phyloP scores from a whole-genome alignment of 305 asterid genomes.

The Fraxinus greggii region DNA sequence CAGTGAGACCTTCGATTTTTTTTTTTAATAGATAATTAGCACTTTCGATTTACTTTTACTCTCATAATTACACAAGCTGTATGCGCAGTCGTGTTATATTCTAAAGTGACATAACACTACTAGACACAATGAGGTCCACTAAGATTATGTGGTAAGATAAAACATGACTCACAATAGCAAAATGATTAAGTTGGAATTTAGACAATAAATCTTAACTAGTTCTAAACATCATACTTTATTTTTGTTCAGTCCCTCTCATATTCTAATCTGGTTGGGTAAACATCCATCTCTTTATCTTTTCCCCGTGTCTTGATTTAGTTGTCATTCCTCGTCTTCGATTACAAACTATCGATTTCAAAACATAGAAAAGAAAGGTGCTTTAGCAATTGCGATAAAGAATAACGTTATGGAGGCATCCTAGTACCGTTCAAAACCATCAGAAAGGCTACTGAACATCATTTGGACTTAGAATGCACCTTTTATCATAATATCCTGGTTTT shows the following conservation, averaged over 20 bases:
- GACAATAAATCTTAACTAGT: not conserved
- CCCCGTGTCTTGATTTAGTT: not conserved
- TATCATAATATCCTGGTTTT: too few species aligned
- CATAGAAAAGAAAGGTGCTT: not conserved
- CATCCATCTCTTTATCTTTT: not conserved
- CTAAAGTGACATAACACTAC: not conserved
- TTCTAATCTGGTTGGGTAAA: not conserved
- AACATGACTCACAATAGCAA: not conserved
- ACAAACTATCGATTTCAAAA: not conserved
- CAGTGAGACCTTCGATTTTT: not conserved
- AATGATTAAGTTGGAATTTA: not conserved
- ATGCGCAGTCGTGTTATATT: not conserved
- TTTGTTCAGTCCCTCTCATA: too few species aligned
- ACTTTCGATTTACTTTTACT: not conserved
- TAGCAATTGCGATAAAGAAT: not conserved
- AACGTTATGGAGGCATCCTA: not conserved
- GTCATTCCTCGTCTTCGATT: not conserved
- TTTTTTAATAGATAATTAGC: too few species aligned
- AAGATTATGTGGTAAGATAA: not conserved
- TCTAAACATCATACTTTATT: not conserved
- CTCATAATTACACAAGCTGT: not conserved
- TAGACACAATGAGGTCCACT: not conserved
- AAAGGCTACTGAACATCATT: too few species aligned
- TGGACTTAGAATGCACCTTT: too few species aligned
- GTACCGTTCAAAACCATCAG: not conserved